Base-by-base conservation (phyloP, 495 filamentous ascomycete genomes). In the Neurospora sublineolata region DNA sequence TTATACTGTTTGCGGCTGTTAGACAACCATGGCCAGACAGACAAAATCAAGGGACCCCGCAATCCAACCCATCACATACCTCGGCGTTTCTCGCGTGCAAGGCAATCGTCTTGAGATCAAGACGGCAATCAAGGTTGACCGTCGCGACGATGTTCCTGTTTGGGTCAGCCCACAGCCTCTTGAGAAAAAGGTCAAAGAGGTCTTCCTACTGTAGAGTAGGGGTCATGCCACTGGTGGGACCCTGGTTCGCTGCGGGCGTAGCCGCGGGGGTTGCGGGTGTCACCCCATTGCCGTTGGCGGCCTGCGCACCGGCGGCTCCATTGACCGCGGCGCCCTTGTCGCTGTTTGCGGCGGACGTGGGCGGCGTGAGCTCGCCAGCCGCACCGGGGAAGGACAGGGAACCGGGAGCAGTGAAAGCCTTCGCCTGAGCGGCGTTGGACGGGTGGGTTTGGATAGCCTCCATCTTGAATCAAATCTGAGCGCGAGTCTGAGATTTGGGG, bases 51-150 rank as follows among this genome's bases (percentile, higher is more conserved):
- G 72, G 70, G 68, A 76, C 60, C 76, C 77, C 10, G 30, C 42
- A 10, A 39, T 37, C 71, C 60, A 70, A 39, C 71, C 70, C 74
- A 73, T 74, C 70, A 79, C 78, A 58, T 79, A 80, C 78, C 78
- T 98, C 96, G 73, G 96, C 95, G 83, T 99, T 99, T 83, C 95
- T 91, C 75, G 95, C 95, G 83, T 99, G 95, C 76, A 99, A 87
- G 72, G 95, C 95, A 80, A 99, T 99, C 80, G 95, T 99, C 91
- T 99, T 99, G 73, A 99, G 87, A 80, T 99, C 95, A 84, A 99
- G 86, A 73, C 95, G 93, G 82, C 95, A 97, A 86, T 97, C 94
- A 79, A 99, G 89, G 82, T 98, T 98, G 87, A 99, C 95, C 75
- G 95, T 99, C 72, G 95, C 94, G 84, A 99, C 95, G 86, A 99